phyloP scores from a whole-genome alignment of 2,329 filamentous ascomycete species.

The Aureobasidium lini region DNA sequence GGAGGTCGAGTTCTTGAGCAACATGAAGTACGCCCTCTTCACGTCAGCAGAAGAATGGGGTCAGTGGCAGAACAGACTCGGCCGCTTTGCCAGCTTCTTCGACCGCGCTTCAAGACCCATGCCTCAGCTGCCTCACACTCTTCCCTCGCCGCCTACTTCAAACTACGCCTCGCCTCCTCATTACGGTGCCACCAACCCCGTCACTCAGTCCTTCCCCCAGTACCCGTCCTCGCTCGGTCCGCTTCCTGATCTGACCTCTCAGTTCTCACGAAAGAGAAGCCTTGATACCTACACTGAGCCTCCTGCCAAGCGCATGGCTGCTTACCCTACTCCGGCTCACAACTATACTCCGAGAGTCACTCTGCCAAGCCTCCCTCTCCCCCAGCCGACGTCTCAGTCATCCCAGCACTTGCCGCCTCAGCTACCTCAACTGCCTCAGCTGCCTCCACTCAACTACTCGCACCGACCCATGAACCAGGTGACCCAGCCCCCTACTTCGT shows the following conservation, averaged over 20 bases:
- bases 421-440: slow-evolving; percentile 43
- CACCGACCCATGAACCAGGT: slow-evolving; percentile 57
- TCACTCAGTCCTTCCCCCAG: slow-evolving; percentile 28
- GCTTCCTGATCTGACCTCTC: slow-evolving; percentile 33
- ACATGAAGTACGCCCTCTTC: slow-evolving; percentile 90
- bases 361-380: slow-evolving; percentile 62
- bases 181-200: slow-evolving; percentile 21
- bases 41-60: slow-evolving; percentile 82
- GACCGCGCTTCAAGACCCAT: slow-evolving; percentile 51
- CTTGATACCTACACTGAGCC: slow-evolving; percentile 50
- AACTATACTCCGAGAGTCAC: slow-evolving; percentile 38
- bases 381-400: slow-evolving; percentile 42
- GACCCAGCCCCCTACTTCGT: slow-evolving; percentile 57
- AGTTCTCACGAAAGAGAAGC: slow-evolving; percentile 47
- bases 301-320: slow-evolving; percentile 44
- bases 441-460: slow-evolving; percentile 57
- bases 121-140: slow-evolving; percentile 35
- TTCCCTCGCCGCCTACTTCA: slow-evolving; percentile 45
- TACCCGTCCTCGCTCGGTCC: slow-evolving; percentile 37
- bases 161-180: slow-evolving; percentile 46
- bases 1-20: slow-evolving; percentile 99
- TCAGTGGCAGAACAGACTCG: slow-evolving; percentile 75
- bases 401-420: slow-evolving; percentile 26
- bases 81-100: slow-evolving; percentile 77
- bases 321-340: neutral